Evolutionary conservation across 768 basidiomycete species (phyloP), one percentile per base, ranked within the genome.

Genomic region (Sutorius australiensis): DNA sequence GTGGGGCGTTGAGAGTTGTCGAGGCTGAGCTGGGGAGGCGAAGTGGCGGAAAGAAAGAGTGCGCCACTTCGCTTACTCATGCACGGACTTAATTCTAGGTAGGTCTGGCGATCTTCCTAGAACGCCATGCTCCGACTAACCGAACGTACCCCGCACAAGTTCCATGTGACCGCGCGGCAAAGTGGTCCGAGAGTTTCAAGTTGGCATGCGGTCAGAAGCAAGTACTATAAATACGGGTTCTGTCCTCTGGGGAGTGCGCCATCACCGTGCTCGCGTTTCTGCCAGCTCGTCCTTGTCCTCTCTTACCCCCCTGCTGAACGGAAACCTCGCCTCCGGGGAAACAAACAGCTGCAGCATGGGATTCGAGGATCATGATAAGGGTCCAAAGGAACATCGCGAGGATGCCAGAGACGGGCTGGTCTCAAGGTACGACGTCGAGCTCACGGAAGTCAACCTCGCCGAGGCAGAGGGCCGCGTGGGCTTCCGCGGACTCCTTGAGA

Each of bases 401-500:
- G 53, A 48, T 13, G 32, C 9, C 5, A 58, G 53, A 44, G 53
- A 48, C 13, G 32, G 6, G 3, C 39, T 40, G 2, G 46, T 28
- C 14, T 32, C 17, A 16, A 27, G 43, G 9, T 12, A 57, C 24
- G 24, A 24, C 24, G 4, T 4, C 11, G 51, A 45, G 8, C 33
- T 58, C 16, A 19, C 44, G 13, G 55, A 32, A 17, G 33, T 64
- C 48, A 40, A 55, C 30, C 52, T 62, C 41, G 51, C 40, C 13
- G 39, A 57, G 33, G 32, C 55, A 27, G 64, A 63, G 27, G 67
- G 69, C 19, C 55, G 24, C 9, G 50, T 53, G 19, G 67, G 67
- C 12, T 65, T 70, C 36, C 39, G 30, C 28, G 67, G 63, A 13
- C 53, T 70, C 27, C 63, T 69, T 46, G 59, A 69, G 7, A 69